phyloP scores from a whole-genome alignment of 73 alveolate genomes.

The Paramecium sonneborni region DNA sequence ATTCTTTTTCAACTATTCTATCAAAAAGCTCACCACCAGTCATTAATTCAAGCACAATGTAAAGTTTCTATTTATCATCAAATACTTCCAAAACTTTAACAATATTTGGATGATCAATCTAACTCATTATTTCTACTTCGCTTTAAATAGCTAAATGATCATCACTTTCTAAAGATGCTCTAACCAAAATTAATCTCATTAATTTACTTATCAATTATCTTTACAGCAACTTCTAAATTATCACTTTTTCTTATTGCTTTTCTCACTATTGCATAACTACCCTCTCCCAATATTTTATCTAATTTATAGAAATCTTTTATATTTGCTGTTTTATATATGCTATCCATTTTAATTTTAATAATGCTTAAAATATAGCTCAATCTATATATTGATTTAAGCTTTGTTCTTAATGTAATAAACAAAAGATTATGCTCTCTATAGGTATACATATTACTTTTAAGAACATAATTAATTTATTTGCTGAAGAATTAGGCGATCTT shows the following conservation, averaged over 20 bases:
- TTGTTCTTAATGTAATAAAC: constrained; percentile 8
- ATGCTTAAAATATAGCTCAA: constrained; percentile 19
- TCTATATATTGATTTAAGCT: neutral
- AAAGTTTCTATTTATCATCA: constrained; percentile 77
- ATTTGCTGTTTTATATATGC: constrained; percentile 39
- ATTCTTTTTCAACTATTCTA: constrained; percentile 96
- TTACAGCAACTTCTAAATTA: constrained; percentile 83
- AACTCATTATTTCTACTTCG: constrained; percentile 83
- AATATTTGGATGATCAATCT: constrained; percentile 90
- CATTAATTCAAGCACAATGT: constrained; percentile 86
- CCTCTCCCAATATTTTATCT: constrained; percentile 70
- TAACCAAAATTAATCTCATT: neutral
- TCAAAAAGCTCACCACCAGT: constrained; percentile 93
- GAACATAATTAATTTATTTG: neutral
- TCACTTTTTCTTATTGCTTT: constrained; percentile 77
- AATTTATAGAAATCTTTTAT: constrained; percentile 58
- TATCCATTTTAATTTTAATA: constrained; percentile 33
- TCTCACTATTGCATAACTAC: constrained; percentile 84
- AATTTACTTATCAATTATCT: constrained; percentile 84
- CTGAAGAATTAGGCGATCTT: neutral
- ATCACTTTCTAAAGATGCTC: constrained; percentile 71
- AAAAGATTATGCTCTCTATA: neutral
- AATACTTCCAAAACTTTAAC: constrained; percentile 79
- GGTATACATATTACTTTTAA: neutral
- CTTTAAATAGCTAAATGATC: constrained; percentile 77